phyloP scores from a whole-genome alignment of 345 rosid species.

The Ceriops tagal region DNA sequence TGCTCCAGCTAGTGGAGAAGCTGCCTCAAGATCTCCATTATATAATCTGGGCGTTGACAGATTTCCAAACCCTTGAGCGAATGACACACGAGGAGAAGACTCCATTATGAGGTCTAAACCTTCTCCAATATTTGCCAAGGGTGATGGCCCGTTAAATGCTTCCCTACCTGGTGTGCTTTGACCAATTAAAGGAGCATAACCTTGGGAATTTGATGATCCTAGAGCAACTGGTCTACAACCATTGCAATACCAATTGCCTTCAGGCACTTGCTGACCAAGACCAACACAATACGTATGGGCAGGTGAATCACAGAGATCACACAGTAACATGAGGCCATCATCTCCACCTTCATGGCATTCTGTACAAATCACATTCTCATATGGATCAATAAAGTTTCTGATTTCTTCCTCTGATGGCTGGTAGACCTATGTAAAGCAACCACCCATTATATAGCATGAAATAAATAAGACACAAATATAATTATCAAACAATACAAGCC shows the following conservation, averaged over 20 bases:
- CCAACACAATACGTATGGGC: conserved; percentile 99
- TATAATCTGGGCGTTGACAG: conserved; percentile 66
- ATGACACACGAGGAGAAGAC: conserved; percentile 50
- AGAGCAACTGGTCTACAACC: conserved; percentile 83
- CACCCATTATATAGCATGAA: conserved; percentile 17
- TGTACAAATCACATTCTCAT: conserved; percentile 85
- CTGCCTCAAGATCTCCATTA: conserved; percentile 43
- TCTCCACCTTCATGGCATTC: conserved; percentile 97
- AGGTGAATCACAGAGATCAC: conserved; percentile 97
- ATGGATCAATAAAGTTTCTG: conserved; percentile 87
- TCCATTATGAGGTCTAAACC: conserved; percentile 42
- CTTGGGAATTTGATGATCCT: conserved; percentile 65
- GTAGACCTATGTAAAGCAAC: conserved; percentile 61
- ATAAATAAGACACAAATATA: background rate
- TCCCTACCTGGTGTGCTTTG: conserved; percentile 42
- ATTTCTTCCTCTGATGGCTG: conserved; percentile 98
- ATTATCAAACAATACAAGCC: conserved; percentile 8
- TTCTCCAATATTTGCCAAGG: conserved; percentile 42
- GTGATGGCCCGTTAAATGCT: conserved; percentile 49
- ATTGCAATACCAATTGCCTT: conserved; percentile 98
- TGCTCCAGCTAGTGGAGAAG: conserved; percentile 62
- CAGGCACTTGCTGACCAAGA: conserved; percentile 90
- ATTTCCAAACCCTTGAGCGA: conserved; percentile 43
- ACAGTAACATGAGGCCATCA: conserved; percentile 93
- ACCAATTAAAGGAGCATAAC: conserved; percentile 45